Evolutionary conservation across 371 early-diverging fungal genomes (phyloP), one percentile per base, ranked within the genome.

Genomic region (Mortierella sp.): DNA sequence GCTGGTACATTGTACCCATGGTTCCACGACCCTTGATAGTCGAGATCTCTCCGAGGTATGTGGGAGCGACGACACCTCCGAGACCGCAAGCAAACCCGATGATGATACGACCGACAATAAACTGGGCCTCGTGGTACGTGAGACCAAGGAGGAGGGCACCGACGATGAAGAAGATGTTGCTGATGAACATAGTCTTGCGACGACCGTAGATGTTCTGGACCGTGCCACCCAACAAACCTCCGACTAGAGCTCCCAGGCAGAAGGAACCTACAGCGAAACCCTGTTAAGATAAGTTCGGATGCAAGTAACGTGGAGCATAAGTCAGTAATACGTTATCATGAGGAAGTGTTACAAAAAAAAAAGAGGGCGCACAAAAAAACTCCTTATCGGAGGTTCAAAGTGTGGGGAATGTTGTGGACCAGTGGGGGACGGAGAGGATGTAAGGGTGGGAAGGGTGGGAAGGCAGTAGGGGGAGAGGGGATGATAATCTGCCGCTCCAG

Each of bases 31-130:
- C 80, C n/a, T 84, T 79, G 1, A 86, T 82, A 1, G 95, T 92
- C 3, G 95, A 79, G 42, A 95, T 87, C 72, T 95, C 94, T 17
- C 89, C 87, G 42, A 97, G 85, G 63, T 96, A 97, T 26, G 89
- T 86, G 4, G 94, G 88, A 8, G 93, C 90, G 12, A 88, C 89
- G 31, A 88, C 92, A 42, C 94, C 90, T 58, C 90, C 88, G 9
- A 92, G 82, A 23, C 97, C 97, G 41, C 91, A 85, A 6, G 89
- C 96, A 52, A 93, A 72, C 52, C 99, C 99, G 49, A 89, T 84
- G 37, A 95, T 67, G 64, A 97, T 82, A 56, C 98, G 89, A 0
- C 95, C 97, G 49, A 92, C 44, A 52, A 87, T 87, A 53, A 95
- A 89, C 69, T 89, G 88, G 24, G 79, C 86, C 50, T 83, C 73